A percentile compares a stretch with the other conserved stretches of the same genome.
Conservation (phyloP, 2,329 filamentous ascomycete species). For the Fusarium nisikadoi region DNA sequence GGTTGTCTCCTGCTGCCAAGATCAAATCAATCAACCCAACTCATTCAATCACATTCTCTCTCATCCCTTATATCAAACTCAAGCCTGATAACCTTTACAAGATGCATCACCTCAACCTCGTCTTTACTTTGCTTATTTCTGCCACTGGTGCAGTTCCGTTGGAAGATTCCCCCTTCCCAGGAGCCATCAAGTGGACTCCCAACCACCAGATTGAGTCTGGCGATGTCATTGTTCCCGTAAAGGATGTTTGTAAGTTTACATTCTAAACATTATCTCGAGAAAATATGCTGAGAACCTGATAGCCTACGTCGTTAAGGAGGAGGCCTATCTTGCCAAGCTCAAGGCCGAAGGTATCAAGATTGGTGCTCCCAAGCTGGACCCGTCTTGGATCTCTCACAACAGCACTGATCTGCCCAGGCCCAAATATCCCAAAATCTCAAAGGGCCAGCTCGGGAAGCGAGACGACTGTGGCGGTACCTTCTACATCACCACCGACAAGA, state of each 20-base stretch:
- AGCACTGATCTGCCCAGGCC: background rate
- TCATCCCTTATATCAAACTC: background rate
- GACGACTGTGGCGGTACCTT: background rate
- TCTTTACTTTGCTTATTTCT: background rate
- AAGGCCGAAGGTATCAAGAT: background rate
- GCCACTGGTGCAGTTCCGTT: background rate
- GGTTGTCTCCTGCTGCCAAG: background rate
- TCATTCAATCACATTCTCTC: background rate
- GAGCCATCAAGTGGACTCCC: background rate
- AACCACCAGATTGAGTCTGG: background rate
- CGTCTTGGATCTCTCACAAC: background rate
- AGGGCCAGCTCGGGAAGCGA: background rate
- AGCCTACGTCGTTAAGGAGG: background rate
- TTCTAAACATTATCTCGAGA: fast-evolving
- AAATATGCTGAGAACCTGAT: background rate
- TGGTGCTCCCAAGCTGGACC: background rate
- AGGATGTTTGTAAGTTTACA: background rate
- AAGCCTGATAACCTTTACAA: background rate
- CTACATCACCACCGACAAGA: too few relatives aligned
- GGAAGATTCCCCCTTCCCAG: background rate
- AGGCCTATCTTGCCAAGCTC: background rate
- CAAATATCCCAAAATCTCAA: background rate
- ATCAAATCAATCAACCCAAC: background rate
- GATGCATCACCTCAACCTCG: background rate
- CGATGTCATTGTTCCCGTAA: background rate